phyloP scores from a whole-genome alignment of 306 rosid species.

The Vigna reflexopilosa region DNA sequence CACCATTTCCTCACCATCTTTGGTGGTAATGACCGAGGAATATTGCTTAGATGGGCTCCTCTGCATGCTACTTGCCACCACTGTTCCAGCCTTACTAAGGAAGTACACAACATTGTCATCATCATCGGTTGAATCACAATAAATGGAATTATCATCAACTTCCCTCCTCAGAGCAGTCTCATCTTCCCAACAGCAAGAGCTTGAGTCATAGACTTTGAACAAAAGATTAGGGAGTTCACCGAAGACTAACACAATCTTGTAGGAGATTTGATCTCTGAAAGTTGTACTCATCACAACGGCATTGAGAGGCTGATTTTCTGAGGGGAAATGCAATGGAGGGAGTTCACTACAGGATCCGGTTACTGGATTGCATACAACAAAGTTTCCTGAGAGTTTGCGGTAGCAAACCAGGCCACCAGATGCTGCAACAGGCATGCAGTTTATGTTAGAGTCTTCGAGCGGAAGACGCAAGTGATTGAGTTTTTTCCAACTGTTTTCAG shows the following conservation, averaged over 20 bases:
- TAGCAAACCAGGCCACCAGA: conserved; percentile 88
- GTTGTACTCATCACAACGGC: conserved; percentile 79
- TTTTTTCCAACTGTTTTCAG: conserved; percentile 77
- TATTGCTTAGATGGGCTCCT: conserved; percentile 93
- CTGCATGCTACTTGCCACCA: conserved; percentile 89
- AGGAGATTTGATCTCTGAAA: conserved; percentile 43
- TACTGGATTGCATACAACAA: conserved; percentile 71
- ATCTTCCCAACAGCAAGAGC: conserved; percentile 68
- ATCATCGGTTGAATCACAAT: conserved; percentile 53
- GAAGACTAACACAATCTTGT: conserved; percentile 71
- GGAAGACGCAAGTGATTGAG: conserved; percentile 63
- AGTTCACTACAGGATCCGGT: conserved; percentile 66
- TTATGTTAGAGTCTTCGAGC: conserved; percentile 41
- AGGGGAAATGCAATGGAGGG: conserved; percentile 60
- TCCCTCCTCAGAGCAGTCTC: conserved; percentile 59
- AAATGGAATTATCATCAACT: conserved; percentile 51
- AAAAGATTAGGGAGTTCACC: conserved; percentile 79
- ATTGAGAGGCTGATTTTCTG: conserved; percentile 60
- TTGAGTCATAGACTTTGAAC: conserved; percentile 63
- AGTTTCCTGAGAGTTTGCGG: conserved; percentile 62
- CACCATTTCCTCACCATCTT: conserved; percentile 62
- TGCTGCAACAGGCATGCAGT: conserved; percentile 88
- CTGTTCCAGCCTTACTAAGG: conserved; percentile 86
- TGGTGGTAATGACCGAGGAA: conserved; percentile 74
- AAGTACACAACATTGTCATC: conserved; percentile 88